Base-by-base conservation (phyloP, 1,284 basidiomycete species). In the Ganoderma lingzhi region DNA sequence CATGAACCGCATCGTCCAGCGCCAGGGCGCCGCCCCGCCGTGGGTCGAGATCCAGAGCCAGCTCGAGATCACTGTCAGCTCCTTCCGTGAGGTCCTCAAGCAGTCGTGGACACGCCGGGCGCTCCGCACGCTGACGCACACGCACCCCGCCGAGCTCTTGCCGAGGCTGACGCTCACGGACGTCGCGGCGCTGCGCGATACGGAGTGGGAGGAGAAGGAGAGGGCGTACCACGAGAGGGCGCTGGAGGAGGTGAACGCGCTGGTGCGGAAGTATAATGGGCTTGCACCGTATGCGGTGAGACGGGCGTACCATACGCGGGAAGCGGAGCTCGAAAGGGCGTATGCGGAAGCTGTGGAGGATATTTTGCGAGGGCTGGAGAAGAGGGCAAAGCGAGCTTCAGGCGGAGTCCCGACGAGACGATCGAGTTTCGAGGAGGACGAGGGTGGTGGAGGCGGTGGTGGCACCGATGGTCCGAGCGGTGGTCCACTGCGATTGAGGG, bases 1-100 rank as follows among this genome's bases (percentile, higher is more conserved):
- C 63, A 92, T 97, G 92, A 97, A 97, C 76, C 88, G 95, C 15
- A 96, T 97, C 68, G 88, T 97, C 23, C 92, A 95, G 76, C 84
- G 90, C 48, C 94, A 96, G 75, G 94, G 93, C 17, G 94, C 93
- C 2, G 88, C 91, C 0, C 96, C 96, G n/a, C 93, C 95, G 2
- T 97, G 95, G 95, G 92, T 97, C 3, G 95, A 97, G 79, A 76
- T 96, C 42, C 96, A 96, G 80, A 83, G 85, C 69, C 87, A 88
- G 68, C 80, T 93, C 42, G 89, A 93, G 65, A 78, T 79, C 1
- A 86, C 92, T 0, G 78, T 92, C 5, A 76, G 74, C 2, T 81
- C 87, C 0, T 96, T 96, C 80, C 88, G 94, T 2, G 81, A 85
- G 30, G 83, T 90, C 4, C 81, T 96, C 59, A 82, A 83, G 67